A percentile compares a stretch with the other conserved stretches of the same genome.
phyloP scores from a whole-genome alignment of 2,329 filamentous ascomycete genomes.

The Pestalotiopsis sp. region DNA sequence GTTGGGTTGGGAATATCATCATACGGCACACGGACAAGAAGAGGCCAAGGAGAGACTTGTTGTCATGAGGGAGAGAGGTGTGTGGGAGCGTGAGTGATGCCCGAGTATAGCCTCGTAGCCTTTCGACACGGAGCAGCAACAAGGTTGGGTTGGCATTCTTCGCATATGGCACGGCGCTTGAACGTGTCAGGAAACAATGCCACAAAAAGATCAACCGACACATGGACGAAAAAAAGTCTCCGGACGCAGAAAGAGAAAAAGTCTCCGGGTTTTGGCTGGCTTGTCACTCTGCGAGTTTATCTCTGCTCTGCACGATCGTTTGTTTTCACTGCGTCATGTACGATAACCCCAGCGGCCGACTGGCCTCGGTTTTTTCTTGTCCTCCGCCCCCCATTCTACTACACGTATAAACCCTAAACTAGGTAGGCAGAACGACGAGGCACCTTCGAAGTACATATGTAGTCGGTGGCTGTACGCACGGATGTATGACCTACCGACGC shows the following conservation, averaged over 20 bases:
- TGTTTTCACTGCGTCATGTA: neutral
- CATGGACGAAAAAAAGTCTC: neutral
- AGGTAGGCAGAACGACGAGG: neutral
- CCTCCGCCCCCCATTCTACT: neutral
- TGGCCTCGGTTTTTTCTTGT: neutral
- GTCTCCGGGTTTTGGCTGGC: neutral
- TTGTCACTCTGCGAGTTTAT: neutral
- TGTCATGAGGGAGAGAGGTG: neutral
- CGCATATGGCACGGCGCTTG: neutral
- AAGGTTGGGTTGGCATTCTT: neutral
- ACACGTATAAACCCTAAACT: neutral
- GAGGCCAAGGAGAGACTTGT: neutral
- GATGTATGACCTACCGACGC: neutral
- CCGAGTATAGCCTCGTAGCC: neutral
- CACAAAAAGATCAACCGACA: neutral
- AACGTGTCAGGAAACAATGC: neutral
- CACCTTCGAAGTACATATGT: no score
- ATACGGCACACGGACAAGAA: neutral
- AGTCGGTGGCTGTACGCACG: neutral
- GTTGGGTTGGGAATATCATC: neutral
- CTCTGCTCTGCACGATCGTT: neutral
- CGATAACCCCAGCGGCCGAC: conserved; percentile 1
- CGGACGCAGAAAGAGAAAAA: neutral
- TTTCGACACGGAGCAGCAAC: neutral
- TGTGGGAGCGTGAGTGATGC: neutral